phyloP scores from a whole-genome alignment of 768 basidiomycete genomes.

The Lactifluus pinguis region DNA sequence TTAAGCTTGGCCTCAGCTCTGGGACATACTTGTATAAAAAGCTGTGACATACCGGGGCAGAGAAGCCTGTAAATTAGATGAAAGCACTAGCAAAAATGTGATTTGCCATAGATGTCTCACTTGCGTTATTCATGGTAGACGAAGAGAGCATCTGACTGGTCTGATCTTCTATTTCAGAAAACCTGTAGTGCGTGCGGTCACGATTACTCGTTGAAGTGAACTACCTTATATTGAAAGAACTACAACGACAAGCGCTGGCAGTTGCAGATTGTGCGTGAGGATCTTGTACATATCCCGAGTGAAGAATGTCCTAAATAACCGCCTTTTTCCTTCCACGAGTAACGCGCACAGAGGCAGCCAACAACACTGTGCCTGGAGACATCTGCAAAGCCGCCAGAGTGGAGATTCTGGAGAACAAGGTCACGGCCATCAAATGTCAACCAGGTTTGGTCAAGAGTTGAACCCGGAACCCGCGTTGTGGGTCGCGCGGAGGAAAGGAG shows the following conservation, averaged over 20 bases:
- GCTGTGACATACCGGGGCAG: background rate
- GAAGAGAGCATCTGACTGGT: background rate
- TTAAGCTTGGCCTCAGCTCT: background rate
- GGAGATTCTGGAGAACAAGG: background rate
- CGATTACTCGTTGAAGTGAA: background rate
- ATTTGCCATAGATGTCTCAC: background rate
- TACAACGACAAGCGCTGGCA: background rate
- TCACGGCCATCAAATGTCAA: background rate
- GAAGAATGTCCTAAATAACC: too few species aligned
- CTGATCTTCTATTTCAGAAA: background rate
- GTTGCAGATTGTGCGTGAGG: background rate
- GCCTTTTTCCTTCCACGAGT: background rate
- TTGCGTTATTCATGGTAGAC: background rate
- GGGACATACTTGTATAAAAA: background rate
- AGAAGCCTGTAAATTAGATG: background rate
- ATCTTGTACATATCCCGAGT: background rate
- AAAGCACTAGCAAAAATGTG: background rate
- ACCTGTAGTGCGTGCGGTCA: background rate
- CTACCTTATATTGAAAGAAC: background rate
- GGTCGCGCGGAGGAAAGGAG: background rate
- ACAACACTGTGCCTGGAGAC: slow-evolving; percentile 10
- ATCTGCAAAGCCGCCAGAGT: background rate
- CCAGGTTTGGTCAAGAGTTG: background rate
- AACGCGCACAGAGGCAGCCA: background rate
- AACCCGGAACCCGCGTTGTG: background rate